Conservation (phyloP, 495 filamentous ascomycete genomes). For the Penicillium salamii region DNA sequence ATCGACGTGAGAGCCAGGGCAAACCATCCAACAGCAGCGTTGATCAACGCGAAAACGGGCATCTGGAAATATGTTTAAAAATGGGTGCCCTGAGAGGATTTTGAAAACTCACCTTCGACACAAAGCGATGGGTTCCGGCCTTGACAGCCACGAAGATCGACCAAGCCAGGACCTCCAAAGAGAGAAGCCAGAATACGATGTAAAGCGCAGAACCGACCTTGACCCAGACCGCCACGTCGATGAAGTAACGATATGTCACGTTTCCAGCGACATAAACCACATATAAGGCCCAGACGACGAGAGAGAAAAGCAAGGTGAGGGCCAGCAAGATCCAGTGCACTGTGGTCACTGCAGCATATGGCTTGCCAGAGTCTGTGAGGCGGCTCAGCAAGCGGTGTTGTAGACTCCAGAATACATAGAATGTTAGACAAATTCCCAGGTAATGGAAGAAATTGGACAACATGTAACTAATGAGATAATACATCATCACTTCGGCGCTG, state of each 20-base stretch:
- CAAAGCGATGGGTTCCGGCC: slow-evolving; percentile 17
- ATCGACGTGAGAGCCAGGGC: slow-evolving; percentile 13
- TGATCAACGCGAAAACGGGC: slow-evolving; percentile 12
- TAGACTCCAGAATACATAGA: slow-evolving; percentile 23
- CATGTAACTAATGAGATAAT: slow-evolving; percentile 22
- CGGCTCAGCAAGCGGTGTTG: slow-evolving; percentile 18
- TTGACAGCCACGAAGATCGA: slow-evolving; percentile 18
- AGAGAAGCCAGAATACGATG: slow-evolving; percentile 13
- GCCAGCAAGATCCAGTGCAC: slow-evolving; percentile 21
- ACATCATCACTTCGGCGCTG: slow-evolving; percentile 13
- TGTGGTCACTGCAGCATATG: slow-evolving; percentile 9
- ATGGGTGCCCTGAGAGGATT: neutral
- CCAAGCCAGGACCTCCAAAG: slow-evolving; percentile 23
- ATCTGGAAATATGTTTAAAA: slow-evolving; percentile 9
- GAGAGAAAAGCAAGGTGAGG: slow-evolving; percentile 10
- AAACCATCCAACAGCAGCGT: slow-evolving; percentile 19
- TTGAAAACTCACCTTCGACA: slow-evolving; percentile 17
- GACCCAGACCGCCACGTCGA: no score
- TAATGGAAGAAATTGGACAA: slow-evolving; percentile 20
- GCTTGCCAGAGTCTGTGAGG: slow-evolving; percentile 16
- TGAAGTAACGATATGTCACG: neutral
- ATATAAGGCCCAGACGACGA: slow-evolving; percentile 16
- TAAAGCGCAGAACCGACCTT: slow-evolving; percentile 2
- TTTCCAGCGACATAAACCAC: slow-evolving; percentile 4
- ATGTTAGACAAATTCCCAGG: slow-evolving; percentile 7